Base-by-base conservation (phyloP, 2,329 filamentous ascomycete species). In the Xylariaceae sp. region DNA sequence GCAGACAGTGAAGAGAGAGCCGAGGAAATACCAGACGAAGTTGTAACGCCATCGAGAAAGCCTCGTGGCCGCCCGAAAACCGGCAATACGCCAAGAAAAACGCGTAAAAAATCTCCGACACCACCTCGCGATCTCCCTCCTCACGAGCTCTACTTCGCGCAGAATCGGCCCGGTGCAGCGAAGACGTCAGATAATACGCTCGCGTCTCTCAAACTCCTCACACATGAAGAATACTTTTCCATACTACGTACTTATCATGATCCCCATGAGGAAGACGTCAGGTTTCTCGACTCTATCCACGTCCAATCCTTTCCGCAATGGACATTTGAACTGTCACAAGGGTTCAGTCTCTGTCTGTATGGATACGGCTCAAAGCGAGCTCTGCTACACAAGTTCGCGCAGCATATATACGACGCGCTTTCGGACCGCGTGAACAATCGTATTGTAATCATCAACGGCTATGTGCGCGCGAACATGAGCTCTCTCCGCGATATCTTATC, bases 81-180 rank as follows among this genome's bases (percentile, higher is more conserved):
- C n/a, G 61, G 78, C 63, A 74, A 67, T 54, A 72, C 56, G 5
- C 57, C 55, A 34, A 56, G 51, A 16, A n/a, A n/a, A n/a, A 47
- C 61, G 19, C 80, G 81, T 59, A 81, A 84, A 63, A 83, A 82
- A 53, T 89, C 88, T 6, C 88, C 88, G 1, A 91, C 88, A 5
- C 90, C 90, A 2, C 89, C 92, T 16, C 80, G 84, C 49, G 83
- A 96, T 63, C 79, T 97, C 2, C 88, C 92, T 5, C 79, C 92
- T 0, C 89, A 96, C 66, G 94, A 97, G 70, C 82, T 88, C 61
- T 99, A 95, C 74, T 97, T 99, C 70, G 89, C 87, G 66, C 89
- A 97, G 66, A 96, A 95, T 68, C 86, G 89, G 45, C 85, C 89
- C 0, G 91, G 89, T 2, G 80, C 84, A 3, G 78, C 83, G 3